These are phyloP conservation scores for Pythium myriotylum DNA, from an alignment of 352 stramenopile species.

Conservation along the genomic window DNA sequence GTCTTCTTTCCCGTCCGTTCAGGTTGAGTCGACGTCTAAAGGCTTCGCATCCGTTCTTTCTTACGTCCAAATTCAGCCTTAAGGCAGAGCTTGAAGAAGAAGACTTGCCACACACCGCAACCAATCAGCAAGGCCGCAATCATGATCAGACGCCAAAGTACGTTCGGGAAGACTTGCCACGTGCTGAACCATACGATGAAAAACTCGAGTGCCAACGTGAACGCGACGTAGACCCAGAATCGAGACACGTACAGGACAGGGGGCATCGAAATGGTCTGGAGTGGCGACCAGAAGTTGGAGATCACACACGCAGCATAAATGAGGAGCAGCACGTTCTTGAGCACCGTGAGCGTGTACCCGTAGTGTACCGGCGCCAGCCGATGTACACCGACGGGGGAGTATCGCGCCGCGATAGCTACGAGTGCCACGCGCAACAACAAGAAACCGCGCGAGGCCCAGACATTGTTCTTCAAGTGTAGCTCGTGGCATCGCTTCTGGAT, in stretches of 20 bases:
- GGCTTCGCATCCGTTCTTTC: constrained; percentile 76
- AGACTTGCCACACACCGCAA: constrained; percentile 65
- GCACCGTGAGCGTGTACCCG: constrained; percentile 71
- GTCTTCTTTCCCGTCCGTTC: not conserved
- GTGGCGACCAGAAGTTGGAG: constrained; percentile 78
- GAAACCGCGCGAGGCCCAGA: constrained; percentile 49
- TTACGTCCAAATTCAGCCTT: constrained; percentile 76
- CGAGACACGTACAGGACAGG: constrained; percentile 66
- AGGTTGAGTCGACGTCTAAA: constrained; percentile 32
- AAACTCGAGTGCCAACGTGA: constrained; percentile 50
- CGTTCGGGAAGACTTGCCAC: constrained; percentile 76
- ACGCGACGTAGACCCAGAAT: constrained; percentile 73
- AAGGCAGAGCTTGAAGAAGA: constrained; percentile 68
- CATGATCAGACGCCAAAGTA: constrained; percentile 73
- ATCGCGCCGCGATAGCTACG: constrained; percentile 55
- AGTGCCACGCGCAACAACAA: constrained; percentile 60
- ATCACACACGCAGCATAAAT: constrained; percentile 76
- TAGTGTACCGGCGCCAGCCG: constrained; percentile 74
- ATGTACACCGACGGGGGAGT: constrained; percentile 66
- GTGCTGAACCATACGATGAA: constrained; percentile 82
- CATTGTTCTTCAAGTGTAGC: constrained; percentile 56
- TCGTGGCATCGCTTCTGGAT: constrained; percentile 68
- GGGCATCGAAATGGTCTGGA: constrained; percentile 58
- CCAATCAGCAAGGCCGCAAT: constrained; percentile 54
- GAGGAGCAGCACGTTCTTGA: constrained; percentile 82